phyloP scores from a whole-genome alignment of 2,329 filamentous ascomycete species.

The Grosmannia huntii region DNA sequence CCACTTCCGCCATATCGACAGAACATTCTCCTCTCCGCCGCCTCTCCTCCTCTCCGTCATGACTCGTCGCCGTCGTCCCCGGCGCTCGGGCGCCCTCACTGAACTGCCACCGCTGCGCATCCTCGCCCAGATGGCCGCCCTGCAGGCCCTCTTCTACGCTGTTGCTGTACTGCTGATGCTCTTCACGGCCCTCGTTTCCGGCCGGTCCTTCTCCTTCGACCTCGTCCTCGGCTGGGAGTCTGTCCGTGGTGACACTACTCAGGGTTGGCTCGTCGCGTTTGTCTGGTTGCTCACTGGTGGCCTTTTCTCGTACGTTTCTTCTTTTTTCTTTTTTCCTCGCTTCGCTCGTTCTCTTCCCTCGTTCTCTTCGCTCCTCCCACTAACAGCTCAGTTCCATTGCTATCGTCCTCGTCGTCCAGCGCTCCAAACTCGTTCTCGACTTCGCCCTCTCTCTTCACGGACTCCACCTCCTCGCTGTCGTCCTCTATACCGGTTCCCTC shows the following conservation, averaged over 20 bases:
- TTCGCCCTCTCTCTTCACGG: constrained; percentile 68
- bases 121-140: constrained; percentile 42
- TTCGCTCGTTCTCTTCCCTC: background rate
- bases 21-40: background rate
- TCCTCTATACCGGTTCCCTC: constrained; percentile 63
- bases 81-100: constrained; percentile 44
- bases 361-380: background rate
- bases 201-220: constrained; percentile 37
- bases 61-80: constrained; percentile 43
- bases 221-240: constrained; percentile 45
- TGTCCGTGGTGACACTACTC: constrained; percentile 48
- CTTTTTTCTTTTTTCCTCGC: constrained; percentile 13
- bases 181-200: constrained; percentile 47
- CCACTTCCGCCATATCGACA: background rate
- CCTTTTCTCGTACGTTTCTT: constrained; percentile 31
- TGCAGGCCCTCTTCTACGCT: constrained; percentile 44
- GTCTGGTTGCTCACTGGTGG: constrained; percentile 45
- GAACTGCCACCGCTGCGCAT: constrained; percentile 50
- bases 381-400: constrained; percentile 54
- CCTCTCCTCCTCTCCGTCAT: constrained; percentile 18
- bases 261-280: constrained; percentile 47
- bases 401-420: constrained; percentile 69
- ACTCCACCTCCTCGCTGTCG: constrained; percentile 30
- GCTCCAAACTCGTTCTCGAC: constrained; percentile 88
- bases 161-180: constrained; percentile 38